Evolutionary conservation across 352 stramenopile species (phyloP).

Genomic region (Pythium periplocum): DNA sequence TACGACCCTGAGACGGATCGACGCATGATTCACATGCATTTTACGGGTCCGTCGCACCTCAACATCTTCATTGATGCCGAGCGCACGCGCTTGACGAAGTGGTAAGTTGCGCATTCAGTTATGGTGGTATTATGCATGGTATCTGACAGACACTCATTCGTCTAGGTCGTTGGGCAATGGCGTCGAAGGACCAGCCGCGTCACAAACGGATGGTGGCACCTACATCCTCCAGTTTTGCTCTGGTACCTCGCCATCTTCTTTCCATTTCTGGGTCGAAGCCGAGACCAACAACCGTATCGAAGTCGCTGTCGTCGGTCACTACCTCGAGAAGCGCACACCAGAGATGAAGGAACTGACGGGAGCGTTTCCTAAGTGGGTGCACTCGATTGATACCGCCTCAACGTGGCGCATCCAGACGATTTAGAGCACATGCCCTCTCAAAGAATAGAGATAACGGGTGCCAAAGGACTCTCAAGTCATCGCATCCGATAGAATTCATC

Average conservation of each 20-base stretch:
- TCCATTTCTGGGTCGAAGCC: conserved; percentile 78
- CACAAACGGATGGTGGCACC: conserved; percentile 41
- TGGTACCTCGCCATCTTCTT: conserved; percentile 42
- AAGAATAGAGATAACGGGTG: no score
- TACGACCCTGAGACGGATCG: conserved; percentile 44
- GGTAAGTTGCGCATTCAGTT: conserved; percentile 25
- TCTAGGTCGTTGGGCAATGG: conserved; percentile 66
- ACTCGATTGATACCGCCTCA: conserved; percentile 37
- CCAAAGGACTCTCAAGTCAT: no score
- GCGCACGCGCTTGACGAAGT: conserved; percentile 57
- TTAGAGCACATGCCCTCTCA: conserved; percentile 15
- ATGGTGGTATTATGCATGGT: neutral
- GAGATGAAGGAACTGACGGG: conserved; percentile 39
- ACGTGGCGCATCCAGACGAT: conserved; percentile 57
- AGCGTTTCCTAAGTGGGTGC: conserved; percentile 43
- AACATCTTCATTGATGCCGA: conserved; percentile 79
- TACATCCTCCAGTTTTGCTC: conserved; percentile 78
- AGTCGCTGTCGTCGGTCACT: conserved; percentile 62
- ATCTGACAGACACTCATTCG: neutral
- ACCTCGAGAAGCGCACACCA: conserved; percentile 43
- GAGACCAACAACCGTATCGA: conserved; percentile 41
- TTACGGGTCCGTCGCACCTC: conserved; percentile 60
- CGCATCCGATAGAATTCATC: no score
- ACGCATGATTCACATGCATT: conserved; percentile 58
- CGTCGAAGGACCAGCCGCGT: conserved; percentile 36